phyloP scores from a whole-genome alignment of 805 yeast genomes.

The Saccharomycopsis lassenensis region DNA sequence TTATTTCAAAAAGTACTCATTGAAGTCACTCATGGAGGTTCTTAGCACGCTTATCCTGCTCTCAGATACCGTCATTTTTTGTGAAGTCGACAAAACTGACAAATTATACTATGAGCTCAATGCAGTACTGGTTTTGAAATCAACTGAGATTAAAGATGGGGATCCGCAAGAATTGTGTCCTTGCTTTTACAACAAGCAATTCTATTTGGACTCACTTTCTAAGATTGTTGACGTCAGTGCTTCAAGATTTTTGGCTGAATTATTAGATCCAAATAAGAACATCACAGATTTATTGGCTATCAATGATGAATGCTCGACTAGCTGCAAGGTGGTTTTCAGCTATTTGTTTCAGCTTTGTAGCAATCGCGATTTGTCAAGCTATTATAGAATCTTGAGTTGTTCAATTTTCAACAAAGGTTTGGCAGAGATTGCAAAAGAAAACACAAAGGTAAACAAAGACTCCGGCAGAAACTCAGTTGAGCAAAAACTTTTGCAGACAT shows the following conservation, averaged over 20 bases:
- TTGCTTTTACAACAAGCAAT: slow-evolving; percentile 48
- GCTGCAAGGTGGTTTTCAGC: slow-evolving; percentile 38
- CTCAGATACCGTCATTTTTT: slow-evolving; percentile 36
- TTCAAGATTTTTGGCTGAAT: slow-evolving; percentile 33
- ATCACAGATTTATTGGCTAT: too few relatives aligned
- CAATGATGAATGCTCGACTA: slow-evolving; percentile 23
- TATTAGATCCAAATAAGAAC: too few relatives aligned
- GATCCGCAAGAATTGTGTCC: slow-evolving; percentile 19
- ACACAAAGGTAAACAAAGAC: background rate
- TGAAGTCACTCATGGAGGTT: too few relatives aligned
- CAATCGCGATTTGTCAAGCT: slow-evolving; percentile 32
- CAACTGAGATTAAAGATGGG: slow-evolving; percentile 20
- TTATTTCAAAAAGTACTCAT: slow-evolving; percentile 45
- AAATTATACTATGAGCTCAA: slow-evolving; percentile 20
- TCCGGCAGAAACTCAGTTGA: slow-evolving; percentile 5
- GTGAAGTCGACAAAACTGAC: slow-evolving; percentile 39
- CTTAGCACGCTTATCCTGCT: too few relatives aligned
- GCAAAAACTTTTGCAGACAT: slow-evolving; percentile 6
- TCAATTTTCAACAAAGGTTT: slow-evolving; percentile 43
- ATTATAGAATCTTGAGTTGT: slow-evolving; percentile 38
- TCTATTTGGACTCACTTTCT: slow-evolving; percentile 41
- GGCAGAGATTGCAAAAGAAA: slow-evolving; percentile 18
- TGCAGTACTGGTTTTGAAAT: slow-evolving; percentile 7
- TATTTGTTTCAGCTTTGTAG: slow-evolving; percentile 37
- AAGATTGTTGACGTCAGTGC: slow-evolving; percentile 43